Percentiles rank a stretch among this genome's conserved stretches.
phyloP scores from a whole-genome alignment of 1,284 basidiomycete genomes.

The Cryptococcus hybrid region DNA sequence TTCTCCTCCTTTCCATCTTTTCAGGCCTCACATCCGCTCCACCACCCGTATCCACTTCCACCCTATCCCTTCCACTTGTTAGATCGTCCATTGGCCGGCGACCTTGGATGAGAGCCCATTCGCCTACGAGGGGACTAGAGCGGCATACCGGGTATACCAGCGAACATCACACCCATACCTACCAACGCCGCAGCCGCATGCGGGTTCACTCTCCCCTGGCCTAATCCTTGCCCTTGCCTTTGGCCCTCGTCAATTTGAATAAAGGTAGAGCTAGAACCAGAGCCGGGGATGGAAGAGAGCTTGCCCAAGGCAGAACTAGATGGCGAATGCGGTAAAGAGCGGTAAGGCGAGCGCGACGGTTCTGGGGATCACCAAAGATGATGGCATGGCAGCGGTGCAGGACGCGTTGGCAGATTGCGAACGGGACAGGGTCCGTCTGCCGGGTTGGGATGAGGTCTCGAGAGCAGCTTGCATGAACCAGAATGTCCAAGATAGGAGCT shows the following conservation, averaged over 20 bases:
- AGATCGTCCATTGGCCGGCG: slow-evolving; percentile 52
- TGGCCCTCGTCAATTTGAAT: too few relatives aligned
- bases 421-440: slow-evolving; percentile 69
- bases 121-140: slow-evolving; percentile 68
- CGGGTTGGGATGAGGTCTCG: slow-evolving; percentile 67
- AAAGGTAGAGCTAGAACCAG: background rate
- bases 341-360: slow-evolving; percentile 61
- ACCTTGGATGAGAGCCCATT: slow-evolving; percentile 85
- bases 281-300: background rate
- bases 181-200: slow-evolving; percentile 73
- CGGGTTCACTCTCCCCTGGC: slow-evolving; percentile 62
- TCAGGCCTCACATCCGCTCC: slow-evolving; percentile 41
- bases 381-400: slow-evolving; percentile 94
- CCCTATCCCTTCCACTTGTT: slow-evolving; percentile 33
- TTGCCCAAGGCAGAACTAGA: slow-evolving; percentile 16
- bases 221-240: background rate
- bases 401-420: slow-evolving; percentile 88
- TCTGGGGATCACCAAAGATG: slow-evolving; percentile 88
- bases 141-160: slow-evolving; percentile 72
- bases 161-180: slow-evolving; percentile 79
- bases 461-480: slow-evolving; percentile 98
- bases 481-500: slow-evolving; percentile 63
- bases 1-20: slow-evolving; percentile 3
- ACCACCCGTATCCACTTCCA: slow-evolving; percentile 41
- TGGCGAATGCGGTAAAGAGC: slow-evolving; percentile 54